Conservation (phyloP, 2,329 filamentous ascomycete species). For the Ophiostoma triangulosporum region DNA sequence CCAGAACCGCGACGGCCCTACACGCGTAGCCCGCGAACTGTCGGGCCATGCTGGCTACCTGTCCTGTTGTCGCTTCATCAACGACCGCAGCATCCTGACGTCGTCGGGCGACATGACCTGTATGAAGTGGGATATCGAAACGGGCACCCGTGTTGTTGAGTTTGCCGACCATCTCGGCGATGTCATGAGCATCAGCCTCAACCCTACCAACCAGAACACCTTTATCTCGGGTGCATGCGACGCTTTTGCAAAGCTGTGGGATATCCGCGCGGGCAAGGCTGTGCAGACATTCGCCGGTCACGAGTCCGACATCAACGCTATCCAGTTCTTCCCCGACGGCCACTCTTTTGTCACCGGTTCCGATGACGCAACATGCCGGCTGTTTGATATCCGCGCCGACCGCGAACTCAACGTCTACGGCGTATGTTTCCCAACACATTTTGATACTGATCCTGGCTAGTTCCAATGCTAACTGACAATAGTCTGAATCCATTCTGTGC, state of each 20-base stretch:
- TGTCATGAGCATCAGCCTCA: conserved; percentile 99
- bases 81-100: conserved; percentile 92
- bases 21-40: conserved; percentile 85
- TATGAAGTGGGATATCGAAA: conserved; percentile 99
- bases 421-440: conserved; percentile 30
- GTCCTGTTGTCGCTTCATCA: conserved; percentile 97
- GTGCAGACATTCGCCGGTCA: conserved; percentile 97
- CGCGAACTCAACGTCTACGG: conserved; percentile 59
- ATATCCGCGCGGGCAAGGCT: conserved; percentile 94
- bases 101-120: conserved; percentile 99
- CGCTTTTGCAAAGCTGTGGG: conserved; percentile 96
- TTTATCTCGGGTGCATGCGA: conserved; percentile 99
- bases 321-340: conserved; percentile 98
- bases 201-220: conserved; percentile 97
- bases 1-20: conserved; percentile 86
- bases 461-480: conserved; percentile 15
- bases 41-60: conserved; percentile 96
- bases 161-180: conserved; percentile 97
- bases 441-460: no score
- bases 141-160: conserved; percentile 90
- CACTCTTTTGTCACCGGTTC: conserved; percentile 97
- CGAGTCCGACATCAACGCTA: conserved; percentile 98
- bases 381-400: conserved; percentile 96
- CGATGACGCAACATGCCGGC: conserved; percentile 89
- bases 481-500: conserved; percentile 96